These are phyloP conservation scores for Noccaea caerulescens DNA, from an alignment of 345 rosid genomes.

Conservation along the genomic window DNA sequence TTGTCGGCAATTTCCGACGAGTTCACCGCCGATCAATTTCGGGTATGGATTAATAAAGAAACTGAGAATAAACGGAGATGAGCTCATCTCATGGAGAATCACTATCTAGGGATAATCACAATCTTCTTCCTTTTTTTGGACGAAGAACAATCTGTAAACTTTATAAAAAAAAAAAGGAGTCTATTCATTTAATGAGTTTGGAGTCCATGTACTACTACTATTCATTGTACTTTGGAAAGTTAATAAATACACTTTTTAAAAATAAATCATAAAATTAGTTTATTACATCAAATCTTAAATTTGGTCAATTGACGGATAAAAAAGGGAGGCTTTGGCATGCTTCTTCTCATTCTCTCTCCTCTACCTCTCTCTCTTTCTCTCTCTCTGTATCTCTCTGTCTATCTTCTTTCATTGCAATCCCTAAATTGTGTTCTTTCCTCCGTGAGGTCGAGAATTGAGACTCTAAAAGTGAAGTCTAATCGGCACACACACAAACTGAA, in stretches of 20 bases:
- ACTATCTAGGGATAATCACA: neutral
- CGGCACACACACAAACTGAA: neutral
- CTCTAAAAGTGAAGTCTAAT: constrained; percentile 12
- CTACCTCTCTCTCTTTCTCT: neutral
- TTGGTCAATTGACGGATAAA: constrained; percentile 39
- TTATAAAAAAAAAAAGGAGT: neutral
- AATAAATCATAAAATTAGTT: neutral
- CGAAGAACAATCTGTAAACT: constrained; percentile 1
- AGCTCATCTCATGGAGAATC: constrained; percentile 26
- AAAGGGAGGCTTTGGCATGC: constrained; percentile 25
- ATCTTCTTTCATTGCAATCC: constrained; percentile 23
- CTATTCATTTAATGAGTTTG: neutral
- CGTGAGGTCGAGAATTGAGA: neutral
- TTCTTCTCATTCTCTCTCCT: constrained; percentile 30
- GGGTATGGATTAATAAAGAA: neutral
- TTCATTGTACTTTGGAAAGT: constrained; percentile 24
- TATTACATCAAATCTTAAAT: constrained; percentile 36
- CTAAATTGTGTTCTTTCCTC: constrained; percentile 29
- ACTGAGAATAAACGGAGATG: neutral
- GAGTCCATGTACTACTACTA: neutral
- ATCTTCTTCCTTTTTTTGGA: too few relatives aligned
- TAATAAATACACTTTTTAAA: neutral
- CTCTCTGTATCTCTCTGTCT: constrained; percentile 14
- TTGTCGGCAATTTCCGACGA: constrained; percentile 3
- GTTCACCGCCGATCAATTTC: constrained; percentile 29